Base-by-base conservation (phyloP, 2,329 filamentous ascomycete genomes). In the Exutisphaerella laricina region DNA sequence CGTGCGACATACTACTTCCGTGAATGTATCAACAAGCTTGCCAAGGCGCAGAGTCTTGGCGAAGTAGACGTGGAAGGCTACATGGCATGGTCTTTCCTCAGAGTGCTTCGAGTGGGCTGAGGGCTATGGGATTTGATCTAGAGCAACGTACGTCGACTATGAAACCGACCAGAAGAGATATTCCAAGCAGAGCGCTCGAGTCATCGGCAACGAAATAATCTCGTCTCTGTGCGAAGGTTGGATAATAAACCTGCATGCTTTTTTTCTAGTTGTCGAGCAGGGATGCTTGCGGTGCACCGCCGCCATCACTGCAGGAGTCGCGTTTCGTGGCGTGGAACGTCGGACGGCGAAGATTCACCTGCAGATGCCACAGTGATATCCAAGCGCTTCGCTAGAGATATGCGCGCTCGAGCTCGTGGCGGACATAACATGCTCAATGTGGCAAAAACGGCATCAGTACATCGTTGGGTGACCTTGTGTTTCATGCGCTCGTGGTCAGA, bases 71-170 rank as follows among this genome's bases (percentile, higher is more conserved):
- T 90, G 41, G 74, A 76, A 54, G 86, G 81, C 3, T 94, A 92
- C 66, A 79, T 90, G 71, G 87, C 84, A 12, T 94, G 88, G 87
- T 32, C 18, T 14, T 31, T 40, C 88, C 82, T 63, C 74, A 88
- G 94, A 75, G 12, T 90, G 90, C 70, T 90, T 90, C 58, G 86
- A 90, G 66, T 90, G 85, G 85, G 85, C 87, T n/a, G 87, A 94
- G 16, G 29, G 38, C 18, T 40, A 40, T 7, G 38, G 86, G 69
- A 92, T 86, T 31, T 77, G 87, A 29, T 94, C 94, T 58, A 87
- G 87, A 18, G 85, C 88, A 43, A 86, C 82, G 5, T 92, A 76
- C 62, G 86, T 94, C 39, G 86, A 94, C 67, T 94, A 92, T 63
- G 14, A 17, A 56, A 78, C 86, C 53, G 82, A 79, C 17, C 88